Conservation (phyloP, 1,284 basidiomycete species). For the Ganoderma boninense region DNA sequence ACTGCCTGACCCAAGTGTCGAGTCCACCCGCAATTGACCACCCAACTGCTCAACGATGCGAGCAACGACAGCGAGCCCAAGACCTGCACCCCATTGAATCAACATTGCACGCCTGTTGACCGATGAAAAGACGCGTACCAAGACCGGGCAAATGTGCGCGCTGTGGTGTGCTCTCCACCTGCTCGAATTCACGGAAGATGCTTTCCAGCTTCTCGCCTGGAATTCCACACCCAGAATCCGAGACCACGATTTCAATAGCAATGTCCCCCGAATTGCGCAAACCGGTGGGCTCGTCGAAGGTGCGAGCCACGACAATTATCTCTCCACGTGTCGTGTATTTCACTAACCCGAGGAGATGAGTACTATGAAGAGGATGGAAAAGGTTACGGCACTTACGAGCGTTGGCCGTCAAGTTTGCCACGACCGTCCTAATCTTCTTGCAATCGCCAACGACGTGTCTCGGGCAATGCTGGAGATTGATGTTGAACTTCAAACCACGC, state of each 20-base stretch:
- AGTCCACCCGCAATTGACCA: constrained; percentile 85
- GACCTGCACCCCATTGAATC: constrained; percentile 49
- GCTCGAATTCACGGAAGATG: constrained; percentile 90
- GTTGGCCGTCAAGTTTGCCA: constrained; percentile 88
- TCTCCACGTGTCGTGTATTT: constrained; percentile 78
- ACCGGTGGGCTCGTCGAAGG: constrained; percentile 61
- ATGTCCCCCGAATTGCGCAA: constrained; percentile 55
- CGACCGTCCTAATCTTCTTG: constrained; percentile 81
- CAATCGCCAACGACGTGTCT: constrained; percentile 73
- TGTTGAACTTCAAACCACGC: constrained; percentile 69
- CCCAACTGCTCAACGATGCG: constrained; percentile 85
- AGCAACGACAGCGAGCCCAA: constrained; percentile 84
- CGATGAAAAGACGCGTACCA: constrained; percentile 46
- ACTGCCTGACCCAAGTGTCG: constrained; percentile 74
- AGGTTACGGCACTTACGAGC: constrained; percentile 57
- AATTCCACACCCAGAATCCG: constrained; percentile 85
- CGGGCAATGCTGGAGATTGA: constrained; percentile 66
- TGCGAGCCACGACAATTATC: constrained; percentile 71
- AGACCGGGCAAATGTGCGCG: constrained; percentile 55
- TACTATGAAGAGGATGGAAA: neutral
- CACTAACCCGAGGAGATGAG: constrained; percentile 50
- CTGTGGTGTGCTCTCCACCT: constrained; percentile 69
- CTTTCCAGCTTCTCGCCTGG: constrained; percentile 75
- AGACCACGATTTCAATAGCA: constrained; percentile 78
- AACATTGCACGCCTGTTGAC: neutral